A percentile compares a stretch with the other conserved stretches of the same genome.
Evolutionary conservation across 768 basidiomycete genomes (phyloP).

Genomic region (Boletales sp.): DNA sequence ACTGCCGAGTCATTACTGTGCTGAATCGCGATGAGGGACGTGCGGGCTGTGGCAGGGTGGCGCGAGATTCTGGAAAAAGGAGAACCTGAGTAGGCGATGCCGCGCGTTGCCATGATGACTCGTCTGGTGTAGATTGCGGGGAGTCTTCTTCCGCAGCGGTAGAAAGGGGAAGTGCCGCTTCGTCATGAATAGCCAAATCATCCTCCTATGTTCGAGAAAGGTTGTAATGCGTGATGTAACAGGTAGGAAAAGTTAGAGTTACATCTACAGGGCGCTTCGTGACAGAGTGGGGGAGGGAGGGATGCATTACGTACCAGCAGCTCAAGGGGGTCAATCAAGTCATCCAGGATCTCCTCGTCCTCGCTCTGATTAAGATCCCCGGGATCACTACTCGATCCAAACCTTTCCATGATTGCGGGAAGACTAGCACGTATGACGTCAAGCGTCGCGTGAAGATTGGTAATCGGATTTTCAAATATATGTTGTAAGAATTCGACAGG

Average conservation of each 20-base stretch:
- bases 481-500: constrained; percentile 43
- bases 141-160: neutral
- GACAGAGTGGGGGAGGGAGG: constrained; percentile 20
- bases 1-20: constrained; percentile 22
- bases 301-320: constrained; percentile 20
- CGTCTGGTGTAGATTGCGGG: constrained; percentile 2
- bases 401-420: constrained; percentile 27
- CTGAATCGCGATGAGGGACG: constrained; percentile 24
- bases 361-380: constrained; percentile 32
- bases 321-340: constrained; percentile 14
- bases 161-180: neutral
- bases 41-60: constrained; percentile 3
- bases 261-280: constrained; percentile 28
- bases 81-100: neutral
- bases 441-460: constrained; percentile 43
- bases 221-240: constrained; percentile 3
- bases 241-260: constrained; percentile 26
- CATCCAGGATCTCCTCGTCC: constrained; percentile 21
- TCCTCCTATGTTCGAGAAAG: constrained; percentile 13
- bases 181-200: constrained; percentile 5
- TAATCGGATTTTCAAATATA: constrained; percentile 44
- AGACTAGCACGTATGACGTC: constrained; percentile 32
- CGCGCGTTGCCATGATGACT: neutral
- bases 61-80: constrained; percentile 7
- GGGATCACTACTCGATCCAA: constrained; percentile 8